Conservation (phyloP, 2,329 filamentous ascomycete genomes). For the Setomelanomma holmii region DNA sequence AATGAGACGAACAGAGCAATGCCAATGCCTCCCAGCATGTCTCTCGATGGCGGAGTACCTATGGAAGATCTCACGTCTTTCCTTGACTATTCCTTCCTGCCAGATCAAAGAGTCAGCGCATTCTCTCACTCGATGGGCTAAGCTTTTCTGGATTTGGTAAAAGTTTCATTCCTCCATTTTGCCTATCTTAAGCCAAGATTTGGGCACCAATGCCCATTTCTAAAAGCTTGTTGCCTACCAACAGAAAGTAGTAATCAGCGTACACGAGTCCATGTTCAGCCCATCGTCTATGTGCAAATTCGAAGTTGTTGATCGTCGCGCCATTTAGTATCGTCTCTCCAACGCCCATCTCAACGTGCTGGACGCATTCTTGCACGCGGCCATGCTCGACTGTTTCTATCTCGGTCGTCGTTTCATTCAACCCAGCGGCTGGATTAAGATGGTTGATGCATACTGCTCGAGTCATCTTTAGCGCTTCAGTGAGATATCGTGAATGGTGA, state of each 20-base stretch:
- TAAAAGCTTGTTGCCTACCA: conserved; percentile 53
- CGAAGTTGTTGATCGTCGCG: conserved; percentile 53
- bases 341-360: conserved; percentile 20
- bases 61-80: conserved; percentile 11
- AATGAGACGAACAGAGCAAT: not conserved
- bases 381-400: conserved; percentile 7
- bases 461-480: conserved; percentile 1
- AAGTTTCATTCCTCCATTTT: not conserved
- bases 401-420: not conserved
- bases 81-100: conserved; percentile 11
- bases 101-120: conserved; percentile 9
- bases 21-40: not conserved
- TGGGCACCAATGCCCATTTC: conserved; percentile 14
- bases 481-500: conserved; percentile 1
- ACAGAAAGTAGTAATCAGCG: conserved; percentile 55
- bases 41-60: not conserved
- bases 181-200: not conserved
- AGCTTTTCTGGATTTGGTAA: too few species aligned
- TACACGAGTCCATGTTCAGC: conserved; percentile 55
- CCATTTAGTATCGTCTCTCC: conserved; percentile 52
- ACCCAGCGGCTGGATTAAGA: conserved; percentile 1
- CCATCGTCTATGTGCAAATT: conserved; percentile 51
- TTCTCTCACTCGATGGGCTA: conserved; percentile 5
- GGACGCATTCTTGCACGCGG: not conserved
- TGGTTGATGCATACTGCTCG: conserved; percentile 1